Conservation (phyloP, 2,329 filamentous ascomycete species). For the Cercospora brassicicola region DNA sequence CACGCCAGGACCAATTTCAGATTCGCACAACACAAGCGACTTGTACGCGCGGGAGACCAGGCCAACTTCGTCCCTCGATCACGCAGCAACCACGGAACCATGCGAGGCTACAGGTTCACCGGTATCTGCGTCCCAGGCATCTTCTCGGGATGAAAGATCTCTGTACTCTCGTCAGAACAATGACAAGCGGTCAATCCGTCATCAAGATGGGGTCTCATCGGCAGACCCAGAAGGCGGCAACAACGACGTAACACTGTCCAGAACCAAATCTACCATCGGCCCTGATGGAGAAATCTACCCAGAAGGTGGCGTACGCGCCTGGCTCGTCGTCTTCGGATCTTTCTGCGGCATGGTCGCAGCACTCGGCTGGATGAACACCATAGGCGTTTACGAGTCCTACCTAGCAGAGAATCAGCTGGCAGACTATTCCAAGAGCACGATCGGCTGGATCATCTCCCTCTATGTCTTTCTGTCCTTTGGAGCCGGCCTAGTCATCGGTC, state of each 20-base stretch:
- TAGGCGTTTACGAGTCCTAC: conserved; percentile 42
- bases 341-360: conserved; percentile 52
- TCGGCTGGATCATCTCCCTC: conserved; percentile 35
- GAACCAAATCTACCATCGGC: conserved; percentile 20
- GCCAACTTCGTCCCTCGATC: conserved; percentile 6
- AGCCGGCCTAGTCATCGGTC: conserved; percentile 31
- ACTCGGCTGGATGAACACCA: conserved; percentile 47
- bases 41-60: background rate
- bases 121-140: conserved; percentile 24
- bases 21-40: background rate
- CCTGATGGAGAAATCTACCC: conserved; percentile 47
- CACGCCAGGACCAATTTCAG: conserved; percentile 45
- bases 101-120: conserved; percentile 26
- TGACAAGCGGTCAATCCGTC: conserved; percentile 5
- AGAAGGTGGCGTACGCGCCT: conserved; percentile 75
- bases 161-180: background rate
- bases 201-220: background rate
- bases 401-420: conserved; percentile 28
- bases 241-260: conserved; percentile 13
- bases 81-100: conserved; percentile 18
- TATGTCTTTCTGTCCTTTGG: conserved; percentile 36
- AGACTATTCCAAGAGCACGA: conserved; percentile 24
- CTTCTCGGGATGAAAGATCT: conserved; percentile 13
- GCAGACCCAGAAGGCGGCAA: conserved; percentile 10
- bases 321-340: conserved; percentile 81